Conservation (phyloP, 257 asterid genomes). For the Mitragyna speciosa region DNA sequence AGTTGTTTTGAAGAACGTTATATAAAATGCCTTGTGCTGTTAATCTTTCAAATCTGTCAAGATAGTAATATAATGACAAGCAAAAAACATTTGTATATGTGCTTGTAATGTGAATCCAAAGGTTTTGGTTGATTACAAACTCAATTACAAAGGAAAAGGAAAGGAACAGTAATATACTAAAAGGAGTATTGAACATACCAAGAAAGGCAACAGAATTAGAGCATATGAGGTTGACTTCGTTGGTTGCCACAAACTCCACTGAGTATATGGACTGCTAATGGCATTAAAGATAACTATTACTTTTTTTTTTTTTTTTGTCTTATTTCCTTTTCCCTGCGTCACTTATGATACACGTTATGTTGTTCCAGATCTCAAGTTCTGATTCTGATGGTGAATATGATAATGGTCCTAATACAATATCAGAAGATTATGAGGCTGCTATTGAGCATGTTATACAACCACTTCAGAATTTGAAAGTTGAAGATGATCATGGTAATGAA, state of each 20-base stretch:
- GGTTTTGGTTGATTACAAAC: neutral
- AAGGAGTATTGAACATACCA: neutral
- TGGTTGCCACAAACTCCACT: neutral
- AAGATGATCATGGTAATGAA: constrained; percentile 15
- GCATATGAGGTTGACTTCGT: neutral
- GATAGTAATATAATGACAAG: too few species aligned
- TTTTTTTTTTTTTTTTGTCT: neutral
- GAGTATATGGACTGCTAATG: neutral
- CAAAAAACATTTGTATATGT: too few species aligned
- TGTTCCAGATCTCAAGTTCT: constrained; percentile 53
- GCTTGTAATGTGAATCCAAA: neutral
- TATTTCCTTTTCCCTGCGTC: neutral
- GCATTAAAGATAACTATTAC: neutral
- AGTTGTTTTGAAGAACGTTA: too few species aligned
- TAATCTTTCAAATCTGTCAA: too few species aligned
- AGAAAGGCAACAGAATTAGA: neutral
- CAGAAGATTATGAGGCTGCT: constrained; percentile 38
- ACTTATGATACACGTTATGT: neutral
- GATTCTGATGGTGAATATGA: constrained; percentile 66
- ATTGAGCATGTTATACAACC: constrained; percentile 58
- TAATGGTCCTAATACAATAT: constrained; percentile 13
- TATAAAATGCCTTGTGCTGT: too few species aligned
- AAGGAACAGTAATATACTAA: neutral
- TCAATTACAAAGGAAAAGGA: neutral
- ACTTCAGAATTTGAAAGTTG: constrained; percentile 55